phyloP scores from a whole-genome alignment of 768 basidiomycete species.

The Wakefieldia striispora region DNA sequence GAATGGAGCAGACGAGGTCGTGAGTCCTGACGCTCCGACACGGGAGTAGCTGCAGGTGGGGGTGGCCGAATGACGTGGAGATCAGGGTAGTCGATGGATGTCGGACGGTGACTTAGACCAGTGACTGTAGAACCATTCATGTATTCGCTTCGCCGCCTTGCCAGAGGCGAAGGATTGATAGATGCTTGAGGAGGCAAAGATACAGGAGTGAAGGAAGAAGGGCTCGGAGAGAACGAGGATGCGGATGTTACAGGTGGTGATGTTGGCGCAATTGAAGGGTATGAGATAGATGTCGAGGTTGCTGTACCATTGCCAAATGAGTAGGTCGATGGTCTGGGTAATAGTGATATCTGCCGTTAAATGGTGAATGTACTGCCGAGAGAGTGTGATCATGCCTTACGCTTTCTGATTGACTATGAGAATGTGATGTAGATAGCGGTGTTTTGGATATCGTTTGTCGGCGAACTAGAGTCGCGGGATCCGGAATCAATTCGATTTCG shows the following conservation, averaged over 20 bases:
- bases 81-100: constrained; percentile 78
- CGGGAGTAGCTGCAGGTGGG: constrained; percentile 68
- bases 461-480: constrained; percentile 26
- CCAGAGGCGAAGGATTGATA: constrained; percentile 72
- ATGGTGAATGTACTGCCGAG: constrained; percentile 13
- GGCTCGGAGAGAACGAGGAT: constrained; percentile 41
- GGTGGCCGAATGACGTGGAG: constrained; percentile 73
- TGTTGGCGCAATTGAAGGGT: constrained; percentile 45
- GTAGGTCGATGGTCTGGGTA: constrained; percentile 33
- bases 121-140: constrained; percentile 71
- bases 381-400: constrained; percentile 34
- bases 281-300: constrained; percentile 46
- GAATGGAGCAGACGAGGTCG: constrained; percentile 51
- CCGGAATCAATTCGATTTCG: constrained; percentile 12
- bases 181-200: constrained; percentile 83
- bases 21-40: constrained; percentile 73
- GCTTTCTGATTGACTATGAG: constrained; percentile 48
- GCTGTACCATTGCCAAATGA: constrained; percentile 38
- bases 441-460: constrained; percentile 44
- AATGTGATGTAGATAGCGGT: constrained; percentile 43
- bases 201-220: constrained; percentile 38
- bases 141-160: constrained; percentile 73
- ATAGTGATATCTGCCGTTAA: constrained; percentile 34
- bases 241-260: constrained; percentile 36
- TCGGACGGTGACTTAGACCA: constrained; percentile 42